phyloP scores from a whole-genome alignment of 352 stramenopile species.

The Phytophthora palmivora region DNA sequence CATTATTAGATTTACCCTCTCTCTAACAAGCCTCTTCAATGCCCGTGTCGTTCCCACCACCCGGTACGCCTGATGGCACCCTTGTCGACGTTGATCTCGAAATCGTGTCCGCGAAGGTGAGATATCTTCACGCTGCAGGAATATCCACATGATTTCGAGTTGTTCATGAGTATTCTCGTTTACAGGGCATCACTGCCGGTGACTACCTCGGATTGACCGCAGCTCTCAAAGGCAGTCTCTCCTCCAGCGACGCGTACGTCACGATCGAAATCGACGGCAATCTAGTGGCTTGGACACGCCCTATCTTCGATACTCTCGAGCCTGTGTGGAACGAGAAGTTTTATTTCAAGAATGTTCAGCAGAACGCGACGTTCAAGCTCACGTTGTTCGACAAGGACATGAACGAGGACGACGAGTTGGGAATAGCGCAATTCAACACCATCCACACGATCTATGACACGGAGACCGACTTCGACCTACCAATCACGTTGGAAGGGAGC shows the following conservation, averaged over 20 bases:
- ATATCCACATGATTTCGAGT: too few relatives aligned
- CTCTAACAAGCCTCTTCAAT: neutral
- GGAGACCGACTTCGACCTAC: slow-evolving; percentile 29
- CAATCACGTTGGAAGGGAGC: slow-evolving; percentile 20
- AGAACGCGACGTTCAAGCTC: slow-evolving; percentile 34
- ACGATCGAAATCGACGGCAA: slow-evolving; percentile 35
- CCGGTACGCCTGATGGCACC: slow-evolving; percentile 3
- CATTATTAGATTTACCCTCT: slow-evolving; percentile 11
- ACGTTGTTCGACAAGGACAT: slow-evolving; percentile 42
- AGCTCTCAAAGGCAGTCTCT: slow-evolving; percentile 24
- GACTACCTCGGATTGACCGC: slow-evolving; percentile 35
- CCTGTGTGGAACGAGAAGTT: slow-evolving; percentile 47
- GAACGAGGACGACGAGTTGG: slow-evolving; percentile 34
- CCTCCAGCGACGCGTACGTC: slow-evolving; percentile 42
- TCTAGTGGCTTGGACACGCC: slow-evolving; percentile 36
- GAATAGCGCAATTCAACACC: slow-evolving; percentile 27
- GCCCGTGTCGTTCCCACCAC: slow-evolving; percentile 12
- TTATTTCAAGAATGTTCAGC: slow-evolving; percentile 37
- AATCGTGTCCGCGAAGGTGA: slow-evolving; percentile 41
- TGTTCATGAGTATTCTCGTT: neutral
- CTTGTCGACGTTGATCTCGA: slow-evolving; percentile 40
- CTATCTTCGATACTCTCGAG: slow-evolving; percentile 39
- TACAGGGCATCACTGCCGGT: slow-evolving; percentile 30
- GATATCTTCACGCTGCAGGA: neutral
- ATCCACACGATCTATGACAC: slow-evolving; percentile 21